Evolutionary conservation across 2,329 filamentous ascomycete genomes (phyloP).

Genomic region (Davidsoniella eucalypti): DNA sequence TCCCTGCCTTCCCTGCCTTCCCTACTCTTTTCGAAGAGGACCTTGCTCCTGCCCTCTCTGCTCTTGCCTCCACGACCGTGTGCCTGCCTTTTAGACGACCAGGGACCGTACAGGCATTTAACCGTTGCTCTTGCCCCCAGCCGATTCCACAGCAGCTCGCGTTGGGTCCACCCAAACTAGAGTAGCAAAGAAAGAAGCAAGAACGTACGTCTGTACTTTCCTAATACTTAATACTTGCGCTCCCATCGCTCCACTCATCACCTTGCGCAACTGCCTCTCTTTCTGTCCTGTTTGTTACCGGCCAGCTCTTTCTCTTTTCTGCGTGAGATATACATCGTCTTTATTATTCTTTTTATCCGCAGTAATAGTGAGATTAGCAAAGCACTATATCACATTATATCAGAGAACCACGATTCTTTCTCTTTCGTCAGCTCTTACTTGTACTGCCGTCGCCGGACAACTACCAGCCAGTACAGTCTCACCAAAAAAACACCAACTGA

Average conservation of each 20-base stretch:
- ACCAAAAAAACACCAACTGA: not conserved
- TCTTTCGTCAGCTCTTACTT: no score
- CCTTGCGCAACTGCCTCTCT: not conserved
- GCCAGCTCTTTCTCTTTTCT: not conserved
- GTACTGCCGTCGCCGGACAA: no score
- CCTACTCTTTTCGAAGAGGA: not conserved
- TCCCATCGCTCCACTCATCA: not conserved
- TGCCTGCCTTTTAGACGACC: not conserved
- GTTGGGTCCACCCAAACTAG: no score
- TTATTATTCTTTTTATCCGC: no score
- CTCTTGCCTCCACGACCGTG: not conserved
- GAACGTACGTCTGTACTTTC: no score
- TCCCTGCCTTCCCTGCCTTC: no score
- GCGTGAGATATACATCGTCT: no score
- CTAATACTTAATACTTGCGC: not conserved
- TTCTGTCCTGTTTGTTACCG: not conserved
- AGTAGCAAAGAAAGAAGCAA: no score
- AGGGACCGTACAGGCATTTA: slow-evolving; percentile 1
- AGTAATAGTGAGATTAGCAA: no score
- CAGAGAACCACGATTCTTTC: no score
- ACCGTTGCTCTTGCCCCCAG: slow-evolving; percentile 2
- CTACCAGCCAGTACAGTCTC: no score
- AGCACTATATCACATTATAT: no score
- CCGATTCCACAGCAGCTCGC: not conserved
- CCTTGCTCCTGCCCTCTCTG: not conserved